Evolutionary conservation across 2,329 filamentous ascomycete species (phyloP).

Genomic region (Pseudogymnoascus sp.): DNA sequence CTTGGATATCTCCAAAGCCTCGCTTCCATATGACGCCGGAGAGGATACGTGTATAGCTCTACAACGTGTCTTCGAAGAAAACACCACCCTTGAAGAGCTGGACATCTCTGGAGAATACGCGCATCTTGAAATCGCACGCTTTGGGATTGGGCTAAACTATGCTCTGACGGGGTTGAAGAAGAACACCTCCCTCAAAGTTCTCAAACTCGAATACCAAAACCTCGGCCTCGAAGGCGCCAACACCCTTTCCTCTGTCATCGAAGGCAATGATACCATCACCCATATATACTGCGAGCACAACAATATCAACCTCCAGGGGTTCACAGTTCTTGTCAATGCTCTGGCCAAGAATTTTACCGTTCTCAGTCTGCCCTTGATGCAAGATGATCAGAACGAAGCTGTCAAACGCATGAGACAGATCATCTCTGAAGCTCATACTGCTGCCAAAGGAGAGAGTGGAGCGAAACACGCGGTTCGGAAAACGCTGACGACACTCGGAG

Average conservation of each 20-base stretch:
- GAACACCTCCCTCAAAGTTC: slow-evolving; percentile 52
- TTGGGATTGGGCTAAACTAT: slow-evolving; percentile 60
- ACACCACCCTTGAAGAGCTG: slow-evolving; percentile 55
- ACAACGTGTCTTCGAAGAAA: slow-evolving; percentile 56
- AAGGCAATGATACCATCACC: slow-evolving; percentile 52
- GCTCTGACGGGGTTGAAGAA: slow-evolving; percentile 56
- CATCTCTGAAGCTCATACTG: slow-evolving; percentile 21
- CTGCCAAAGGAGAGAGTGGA: slow-evolving; percentile 15
- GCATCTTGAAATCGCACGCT: slow-evolving; percentile 59
- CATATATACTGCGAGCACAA: slow-evolving; percentile 67
- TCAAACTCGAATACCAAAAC: slow-evolving; percentile 61
- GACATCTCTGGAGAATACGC: slow-evolving; percentile 66
- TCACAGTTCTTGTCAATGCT: slow-evolving; percentile 60
- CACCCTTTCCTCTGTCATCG: slow-evolving; percentile 59
- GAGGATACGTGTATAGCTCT: slow-evolving; percentile 58
- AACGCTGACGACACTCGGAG: slow-evolving; percentile 23
- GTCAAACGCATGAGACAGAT: slow-evolving; percentile 41
- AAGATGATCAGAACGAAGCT: slow-evolving; percentile 50
- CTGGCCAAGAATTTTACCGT: slow-evolving; percentile 57
- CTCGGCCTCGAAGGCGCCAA: slow-evolving; percentile 62
- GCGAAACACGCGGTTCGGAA: slow-evolving; percentile 24
- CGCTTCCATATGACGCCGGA: slow-evolving; percentile 59
- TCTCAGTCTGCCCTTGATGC: slow-evolving; percentile 54
- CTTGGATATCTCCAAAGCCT: slow-evolving; percentile 62
- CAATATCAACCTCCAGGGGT: slow-evolving; percentile 60